Evolutionary conservation across 257 asterid species (phyloP).

Genomic region (Solanum pennellii): DNA sequence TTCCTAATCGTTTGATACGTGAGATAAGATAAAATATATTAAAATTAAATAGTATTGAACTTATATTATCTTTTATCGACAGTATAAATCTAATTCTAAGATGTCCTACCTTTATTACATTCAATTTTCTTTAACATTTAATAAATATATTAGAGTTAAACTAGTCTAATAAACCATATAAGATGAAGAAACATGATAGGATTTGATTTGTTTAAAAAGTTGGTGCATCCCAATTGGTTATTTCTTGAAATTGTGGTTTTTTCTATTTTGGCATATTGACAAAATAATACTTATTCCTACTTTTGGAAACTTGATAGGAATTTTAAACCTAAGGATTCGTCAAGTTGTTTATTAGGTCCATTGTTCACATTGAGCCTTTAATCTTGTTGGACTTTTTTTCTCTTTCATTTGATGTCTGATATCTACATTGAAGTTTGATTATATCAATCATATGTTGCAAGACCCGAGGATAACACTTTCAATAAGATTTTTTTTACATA

Average conservation of each 20-base stretch:
- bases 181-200: not conserved
- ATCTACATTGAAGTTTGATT: fast-evolving
- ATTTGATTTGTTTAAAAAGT: not conserved
- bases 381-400: not conserved
- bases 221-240: not conserved
- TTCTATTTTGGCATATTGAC: not conserved
- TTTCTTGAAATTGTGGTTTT: not conserved
- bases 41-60: no score
- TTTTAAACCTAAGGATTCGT: not conserved
- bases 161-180: no score
- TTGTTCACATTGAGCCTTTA: not conserved
- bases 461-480: no score
- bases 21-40: no score
- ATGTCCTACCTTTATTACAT: no score
- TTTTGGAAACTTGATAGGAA: not conserved
- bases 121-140: not conserved
- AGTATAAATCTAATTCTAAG: no score
- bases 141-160: not conserved
- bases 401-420: fast-evolving
- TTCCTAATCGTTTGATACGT: no score
- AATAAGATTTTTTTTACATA: no score
- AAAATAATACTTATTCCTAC: not conserved
- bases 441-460: fast-evolving
- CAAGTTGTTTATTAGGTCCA: not conserved
- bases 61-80: no score